phyloP scores from a whole-genome alignment of 331 rosid genomes.

The Quercus phellos region DNA sequence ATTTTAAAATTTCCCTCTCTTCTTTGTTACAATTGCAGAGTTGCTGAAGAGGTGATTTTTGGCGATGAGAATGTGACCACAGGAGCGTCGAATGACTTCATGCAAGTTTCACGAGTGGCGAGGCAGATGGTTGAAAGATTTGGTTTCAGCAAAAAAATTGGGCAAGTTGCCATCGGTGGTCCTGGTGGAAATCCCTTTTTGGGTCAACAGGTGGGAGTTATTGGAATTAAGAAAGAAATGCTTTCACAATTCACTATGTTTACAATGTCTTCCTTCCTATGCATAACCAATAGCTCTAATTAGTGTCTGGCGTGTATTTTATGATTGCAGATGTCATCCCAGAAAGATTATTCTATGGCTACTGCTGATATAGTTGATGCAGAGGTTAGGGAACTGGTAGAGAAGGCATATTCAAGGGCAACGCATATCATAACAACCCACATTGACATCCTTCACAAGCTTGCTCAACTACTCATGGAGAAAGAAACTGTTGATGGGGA shows the following conservation, averaged over 20 bases:
- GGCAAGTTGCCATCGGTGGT: constrained; percentile 86
- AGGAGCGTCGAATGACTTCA: constrained; percentile 96
- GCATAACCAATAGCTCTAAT: neutral
- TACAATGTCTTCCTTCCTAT: neutral
- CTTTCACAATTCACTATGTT: neutral
- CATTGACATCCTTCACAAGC: constrained; percentile 91
- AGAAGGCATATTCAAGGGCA: constrained; percentile 77
- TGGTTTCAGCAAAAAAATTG: constrained; percentile 96
- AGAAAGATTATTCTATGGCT: constrained; percentile 96
- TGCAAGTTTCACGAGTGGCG: constrained; percentile 98
- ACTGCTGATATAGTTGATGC: constrained; percentile 90
- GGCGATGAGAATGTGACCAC: constrained; percentile 91
- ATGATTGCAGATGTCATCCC: constrained; percentile 76
- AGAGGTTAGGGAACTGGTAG: constrained; percentile 91
- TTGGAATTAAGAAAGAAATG: neutral
- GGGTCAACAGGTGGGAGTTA: constrained; percentile 79
- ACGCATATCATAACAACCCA: constrained; percentile 69
- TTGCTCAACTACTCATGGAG: constrained; percentile 84
- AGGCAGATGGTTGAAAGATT: constrained; percentile 98
- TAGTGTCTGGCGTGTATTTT: neutral
- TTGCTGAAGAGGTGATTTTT: constrained; percentile 95
- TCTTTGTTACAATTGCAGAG: constrained; percentile 42
- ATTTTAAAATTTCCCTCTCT: constrained; percentile 5
- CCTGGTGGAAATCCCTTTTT: constrained; percentile 96
- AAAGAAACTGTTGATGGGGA: constrained; percentile 98